Base-by-base conservation (phyloP, 176 grass and related monocot species). In the Aegilops bicornis region DNA sequence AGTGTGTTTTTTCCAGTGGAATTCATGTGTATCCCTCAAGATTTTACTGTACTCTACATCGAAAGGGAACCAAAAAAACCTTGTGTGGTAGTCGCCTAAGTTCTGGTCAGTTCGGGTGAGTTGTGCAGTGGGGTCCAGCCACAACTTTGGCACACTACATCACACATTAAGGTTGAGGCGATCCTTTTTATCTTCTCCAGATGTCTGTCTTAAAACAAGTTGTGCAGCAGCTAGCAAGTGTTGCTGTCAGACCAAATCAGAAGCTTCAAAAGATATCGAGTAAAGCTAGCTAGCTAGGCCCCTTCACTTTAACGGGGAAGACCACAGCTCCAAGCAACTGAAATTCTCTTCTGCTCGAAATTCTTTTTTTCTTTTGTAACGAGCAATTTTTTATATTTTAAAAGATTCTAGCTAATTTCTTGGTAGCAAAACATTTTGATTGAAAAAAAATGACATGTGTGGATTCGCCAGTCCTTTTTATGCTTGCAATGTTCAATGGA, bases 281-380 rank as follows among this genome's bases (percentile, higher is more conserved):
- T n/a, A 84, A 89, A 89, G 76, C 36, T 31, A 45, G 68, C 23
- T 31, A 22, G 68, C 42, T 77, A 77, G 76, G 15, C 15, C 64
- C 76, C 65, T 83, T 14, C 65, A 40, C 67, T 89, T 76, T 69
- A 81, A 36, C 23, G 3, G 33, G 87, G 43, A 91, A 84, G 62
- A 65, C 50, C 36, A 84, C 81, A 25, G 36, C 47, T 69, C 20
- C 24, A 88, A 85, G 89, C 77, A 91, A 70, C 62, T 23, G 37
- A 76, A 84, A 75, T 69, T 79, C 45, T 42, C 5, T 9, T 30
- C 16, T 10, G 72, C 42, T 20, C 68, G 10, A 20, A 22, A 9
- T 16, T 22, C 3, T 36, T 33, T 83, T 83, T 82, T 45, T 11
- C 7, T 2, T 58, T 58, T 8, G 15, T 11, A 45, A 56, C 5